Evolutionary conservation across 345 rosid genomes (phyloP).

Genomic region (Pistacia integerrima): DNA sequence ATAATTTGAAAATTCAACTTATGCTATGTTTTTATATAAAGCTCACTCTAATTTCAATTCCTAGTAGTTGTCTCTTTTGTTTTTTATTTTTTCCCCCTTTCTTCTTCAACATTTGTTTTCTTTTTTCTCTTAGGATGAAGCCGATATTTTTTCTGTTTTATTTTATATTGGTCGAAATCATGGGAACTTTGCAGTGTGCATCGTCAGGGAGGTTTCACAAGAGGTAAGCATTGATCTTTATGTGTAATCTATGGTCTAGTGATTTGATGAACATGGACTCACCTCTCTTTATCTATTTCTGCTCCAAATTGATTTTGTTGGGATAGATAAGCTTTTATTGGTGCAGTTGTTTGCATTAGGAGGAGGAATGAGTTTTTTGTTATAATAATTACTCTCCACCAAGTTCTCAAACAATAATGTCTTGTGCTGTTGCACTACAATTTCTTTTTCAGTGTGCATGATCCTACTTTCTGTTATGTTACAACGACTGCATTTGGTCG

Average conservation of each 20-base stretch:
- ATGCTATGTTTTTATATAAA: not conserved
- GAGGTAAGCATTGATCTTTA: conserved; percentile 50
- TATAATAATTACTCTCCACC: not conserved
- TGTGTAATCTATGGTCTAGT: conserved; percentile 17
- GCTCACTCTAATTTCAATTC: not conserved
- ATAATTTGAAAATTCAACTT: not conserved
- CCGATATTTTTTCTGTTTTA: conserved; percentile 60
- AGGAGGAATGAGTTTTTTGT: not conserved
- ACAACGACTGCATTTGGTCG: not conserved
- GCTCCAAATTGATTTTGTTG: not conserved
- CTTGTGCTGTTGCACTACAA: not conserved
- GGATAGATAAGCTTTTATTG: not conserved
- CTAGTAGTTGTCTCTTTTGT: not conserved
- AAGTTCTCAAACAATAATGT: not conserved
- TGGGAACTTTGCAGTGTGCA: conserved; percentile 45
- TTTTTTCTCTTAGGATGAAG: conserved; percentile 68
- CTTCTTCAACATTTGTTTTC: conserved; percentile 10
- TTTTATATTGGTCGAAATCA: conserved; percentile 78
- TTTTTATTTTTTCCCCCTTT: not conserved
- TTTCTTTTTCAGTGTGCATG: not conserved
- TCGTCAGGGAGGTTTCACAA: conserved; percentile 53
- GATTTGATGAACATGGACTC: not conserved
- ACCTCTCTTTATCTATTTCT: conserved; percentile 2
- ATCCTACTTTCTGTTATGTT: not conserved
- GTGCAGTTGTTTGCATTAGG: not conserved